phyloP scores from a whole-genome alignment of 2,329 filamentous ascomycete genomes.

The Emergomyces orientalis region DNA sequence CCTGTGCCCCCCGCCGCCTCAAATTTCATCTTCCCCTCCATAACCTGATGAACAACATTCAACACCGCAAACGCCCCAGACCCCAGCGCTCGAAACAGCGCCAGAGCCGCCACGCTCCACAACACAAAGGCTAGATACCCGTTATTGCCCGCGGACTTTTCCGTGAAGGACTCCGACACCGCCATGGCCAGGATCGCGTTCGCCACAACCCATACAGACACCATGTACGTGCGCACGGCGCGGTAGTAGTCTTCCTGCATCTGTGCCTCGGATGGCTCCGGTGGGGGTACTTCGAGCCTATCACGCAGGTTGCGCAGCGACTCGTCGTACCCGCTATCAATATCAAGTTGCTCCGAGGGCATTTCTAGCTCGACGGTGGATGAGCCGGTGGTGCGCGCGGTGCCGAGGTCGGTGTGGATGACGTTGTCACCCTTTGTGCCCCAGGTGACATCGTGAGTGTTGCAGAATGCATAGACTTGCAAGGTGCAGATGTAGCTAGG shows the following conservation, averaged over 20 bases:
- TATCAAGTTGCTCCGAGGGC: constrained; percentile 95
- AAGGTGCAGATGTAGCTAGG: constrained; percentile 94
- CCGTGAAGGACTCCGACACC: constrained; percentile 74
- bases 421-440: constrained; percentile 98
- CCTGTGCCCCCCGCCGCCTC: constrained; percentile 23
- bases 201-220: constrained; percentile 83
- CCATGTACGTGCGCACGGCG: constrained; percentile 95
- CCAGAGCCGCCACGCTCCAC: constrained; percentile 79
- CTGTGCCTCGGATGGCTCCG: constrained; percentile 61
- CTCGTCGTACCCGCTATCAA: constrained; percentile 95
- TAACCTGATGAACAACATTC: constrained; percentile 71
- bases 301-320: constrained; percentile 93
- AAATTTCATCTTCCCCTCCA: constrained; percentile 70
- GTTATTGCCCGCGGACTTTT: constrained; percentile 64
- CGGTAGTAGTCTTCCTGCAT: constrained; percentile 98
- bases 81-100: constrained; percentile 79
- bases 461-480: constrained; percentile 98
- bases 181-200: constrained; percentile 93
- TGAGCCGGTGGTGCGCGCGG: constrained; percentile 65
- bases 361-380: constrained; percentile 90
- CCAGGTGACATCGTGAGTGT: constrained; percentile 98
- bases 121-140: constrained; percentile 88
- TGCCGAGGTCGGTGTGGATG: constrained; percentile 81
- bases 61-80: constrained; percentile 73
- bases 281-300: constrained; percentile 66